Conservation (phyloP, 257 asterid genomes). For the Nicotiana attenuata region DNA sequence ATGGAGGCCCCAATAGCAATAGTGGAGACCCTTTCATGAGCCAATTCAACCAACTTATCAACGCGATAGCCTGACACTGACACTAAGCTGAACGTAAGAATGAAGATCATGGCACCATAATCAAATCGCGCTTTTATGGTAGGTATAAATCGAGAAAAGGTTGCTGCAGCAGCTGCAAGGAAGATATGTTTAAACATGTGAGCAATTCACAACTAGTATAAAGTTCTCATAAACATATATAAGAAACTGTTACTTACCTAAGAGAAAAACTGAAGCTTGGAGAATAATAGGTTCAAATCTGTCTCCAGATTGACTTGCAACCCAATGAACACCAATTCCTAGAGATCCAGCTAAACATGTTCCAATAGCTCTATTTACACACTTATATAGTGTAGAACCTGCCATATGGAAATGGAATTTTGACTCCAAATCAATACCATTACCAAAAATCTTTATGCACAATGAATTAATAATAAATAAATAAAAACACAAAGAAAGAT, state of each 20-base stretch:
- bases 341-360: conserved; percentile 68
- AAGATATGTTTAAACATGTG: background rate
- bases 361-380: conserved; percentile 60
- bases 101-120: conserved; percentile 75
- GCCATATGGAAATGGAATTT: background rate
- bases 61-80: conserved; percentile 85
- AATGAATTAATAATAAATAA: background rate
- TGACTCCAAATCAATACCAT: background rate
- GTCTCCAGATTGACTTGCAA: conserved; percentile 59
- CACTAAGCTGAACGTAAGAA: conserved; percentile 78
- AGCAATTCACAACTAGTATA: background rate
- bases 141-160: conserved; percentile 82
- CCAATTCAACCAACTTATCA: conserved; percentile 62
- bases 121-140: conserved; percentile 67
- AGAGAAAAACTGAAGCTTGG: conserved; percentile 58
- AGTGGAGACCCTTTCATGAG: conserved; percentile 60
- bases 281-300: conserved; percentile 59
- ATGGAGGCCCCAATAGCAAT: conserved; percentile 69
- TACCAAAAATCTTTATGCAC: background rate
- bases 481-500: background rate
- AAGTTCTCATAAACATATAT: background rate
- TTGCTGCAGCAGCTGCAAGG: conserved; percentile 70
- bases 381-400: conserved; percentile 68
- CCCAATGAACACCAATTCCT: conserved; percentile 90
- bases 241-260: conserved; percentile 33